phyloP scores from a whole-genome alignment of 805 yeast species.

The Yamadazyma tumulicola region DNA sequence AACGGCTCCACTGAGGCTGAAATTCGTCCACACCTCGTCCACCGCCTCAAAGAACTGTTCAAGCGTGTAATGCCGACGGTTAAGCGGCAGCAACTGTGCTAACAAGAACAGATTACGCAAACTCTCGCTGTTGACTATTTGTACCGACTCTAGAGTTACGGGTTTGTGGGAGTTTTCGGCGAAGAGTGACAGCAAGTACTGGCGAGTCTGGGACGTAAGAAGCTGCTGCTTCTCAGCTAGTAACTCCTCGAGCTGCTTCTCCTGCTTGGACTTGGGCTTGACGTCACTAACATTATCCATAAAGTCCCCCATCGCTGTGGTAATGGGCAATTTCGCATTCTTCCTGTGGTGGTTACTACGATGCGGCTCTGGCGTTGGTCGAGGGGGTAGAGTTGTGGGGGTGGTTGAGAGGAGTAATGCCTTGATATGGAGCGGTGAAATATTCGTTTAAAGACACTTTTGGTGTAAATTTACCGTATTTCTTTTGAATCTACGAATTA shows the following conservation, averaged over 20 bases:
- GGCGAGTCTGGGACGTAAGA: conserved; percentile 29
- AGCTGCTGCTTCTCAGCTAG: conserved; percentile 27
- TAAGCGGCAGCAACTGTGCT: conserved; percentile 47
- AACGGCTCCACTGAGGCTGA: too few species aligned
- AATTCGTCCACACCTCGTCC: conserved; percentile 42
- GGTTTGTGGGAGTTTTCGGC: conserved; percentile 35
- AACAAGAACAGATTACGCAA: conserved; percentile 45
- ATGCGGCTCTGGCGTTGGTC: too few species aligned
- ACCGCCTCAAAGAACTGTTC: conserved; percentile 36
- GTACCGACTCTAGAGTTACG: conserved; percentile 41
- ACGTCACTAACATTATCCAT: conserved; percentile 21
- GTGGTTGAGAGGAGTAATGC: too few species aligned
- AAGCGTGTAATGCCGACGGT: conserved; percentile 32
- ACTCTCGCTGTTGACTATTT: conserved; percentile 45
- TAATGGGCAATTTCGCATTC: neutral
- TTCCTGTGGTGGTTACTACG: too few species aligned
- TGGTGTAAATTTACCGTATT: too few species aligned
- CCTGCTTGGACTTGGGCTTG: conserved; percentile 17
- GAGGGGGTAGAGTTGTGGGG: too few species aligned
- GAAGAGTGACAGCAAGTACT: conserved; percentile 32
- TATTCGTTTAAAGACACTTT: too few species aligned
- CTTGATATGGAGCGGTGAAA: too few species aligned
- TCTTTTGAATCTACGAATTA: too few species aligned
- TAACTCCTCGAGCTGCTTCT: conserved; percentile 24
- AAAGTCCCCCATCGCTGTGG: conserved; percentile 7